These are phyloP conservation scores for Neofusicoccum cordaticola DNA, from an alignment of 2,329 filamentous ascomycete species.

Conservation along the genomic window DNA sequence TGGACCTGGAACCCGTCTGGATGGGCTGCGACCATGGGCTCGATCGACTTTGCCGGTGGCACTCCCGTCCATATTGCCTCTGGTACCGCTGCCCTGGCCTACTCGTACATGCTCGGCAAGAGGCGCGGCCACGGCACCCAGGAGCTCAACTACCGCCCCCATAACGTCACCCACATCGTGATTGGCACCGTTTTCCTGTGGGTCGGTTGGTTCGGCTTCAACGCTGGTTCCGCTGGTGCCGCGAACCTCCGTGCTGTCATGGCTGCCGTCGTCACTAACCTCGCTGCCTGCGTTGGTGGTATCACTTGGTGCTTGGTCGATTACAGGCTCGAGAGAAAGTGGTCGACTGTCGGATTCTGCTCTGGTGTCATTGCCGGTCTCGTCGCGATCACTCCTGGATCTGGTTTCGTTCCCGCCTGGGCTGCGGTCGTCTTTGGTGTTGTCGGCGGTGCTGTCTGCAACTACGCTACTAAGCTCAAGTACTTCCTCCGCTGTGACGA, in stretches of 20 bases:
- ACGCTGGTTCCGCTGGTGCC: conserved; percentile 76
- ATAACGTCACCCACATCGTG: conserved; percentile 90
- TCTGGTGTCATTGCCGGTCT: conserved; percentile 84
- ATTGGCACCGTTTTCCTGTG: conserved; percentile 91
- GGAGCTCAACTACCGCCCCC: conserved; percentile 85
- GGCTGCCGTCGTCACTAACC: conserved; percentile 81
- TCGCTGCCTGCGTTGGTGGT: conserved; percentile 79
- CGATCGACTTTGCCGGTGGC: conserved; percentile 84
- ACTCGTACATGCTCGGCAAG: conserved; percentile 89
- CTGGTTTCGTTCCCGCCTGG: conserved; percentile 83
- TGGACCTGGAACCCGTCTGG: conserved; percentile 89
- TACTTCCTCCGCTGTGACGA: conserved; percentile 79
- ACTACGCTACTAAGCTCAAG: conserved; percentile 90
- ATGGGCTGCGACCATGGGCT: conserved; percentile 77
- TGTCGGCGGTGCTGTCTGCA: conserved; percentile 73
- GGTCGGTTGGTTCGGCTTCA: conserved; percentile 96
- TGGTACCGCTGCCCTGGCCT: conserved; percentile 78
- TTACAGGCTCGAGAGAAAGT: conserved; percentile 85
- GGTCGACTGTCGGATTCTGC: conserved; percentile 91
- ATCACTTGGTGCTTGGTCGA: conserved; percentile 89
- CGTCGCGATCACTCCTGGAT: conserved; percentile 84
- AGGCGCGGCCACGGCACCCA: conserved; percentile 79
- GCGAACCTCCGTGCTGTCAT: conserved; percentile 83
- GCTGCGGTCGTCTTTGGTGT: conserved; percentile 76
- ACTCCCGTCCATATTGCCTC: conserved; percentile 88